These are phyloP conservation scores for Cymbopogon citratus DNA, from an alignment of 176 grass and related monocot genomes.

Conservation along the genomic window DNA sequence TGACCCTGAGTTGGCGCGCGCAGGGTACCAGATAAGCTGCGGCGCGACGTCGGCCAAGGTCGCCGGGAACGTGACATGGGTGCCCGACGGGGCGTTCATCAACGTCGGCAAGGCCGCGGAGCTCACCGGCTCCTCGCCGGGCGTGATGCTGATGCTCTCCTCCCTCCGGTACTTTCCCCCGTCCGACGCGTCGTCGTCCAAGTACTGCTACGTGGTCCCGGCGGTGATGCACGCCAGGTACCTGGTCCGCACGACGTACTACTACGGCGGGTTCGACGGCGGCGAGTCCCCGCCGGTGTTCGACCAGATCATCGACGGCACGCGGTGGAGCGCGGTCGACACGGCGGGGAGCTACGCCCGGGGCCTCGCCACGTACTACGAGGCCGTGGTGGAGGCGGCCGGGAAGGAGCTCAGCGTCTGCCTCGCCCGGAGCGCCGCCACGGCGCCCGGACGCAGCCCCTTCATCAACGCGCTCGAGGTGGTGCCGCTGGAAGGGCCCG, in stretches of 20 bases:
- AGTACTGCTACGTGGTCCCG: constrained; percentile 75
- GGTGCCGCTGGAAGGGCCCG: constrained; percentile 46
- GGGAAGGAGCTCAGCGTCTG: constrained; percentile 61
- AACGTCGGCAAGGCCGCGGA: constrained; percentile 23
- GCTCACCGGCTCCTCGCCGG: not conserved
- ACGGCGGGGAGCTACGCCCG: constrained; percentile 44
- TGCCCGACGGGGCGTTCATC: constrained; percentile 49
- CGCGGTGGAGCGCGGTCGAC: constrained; percentile 69
- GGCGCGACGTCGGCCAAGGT: constrained; percentile 30
- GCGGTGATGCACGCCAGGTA: constrained; percentile 35
- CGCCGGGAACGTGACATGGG: constrained; percentile 46
- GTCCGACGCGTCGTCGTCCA: constrained; percentile 2
- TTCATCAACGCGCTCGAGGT: constrained; percentile 94
- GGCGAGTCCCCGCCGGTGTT: constrained; percentile 52
- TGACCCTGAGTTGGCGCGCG: not conserved
- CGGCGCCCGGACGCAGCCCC: constrained; percentile 43
- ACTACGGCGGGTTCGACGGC: constrained; percentile 79
- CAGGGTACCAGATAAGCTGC: constrained; percentile 70
- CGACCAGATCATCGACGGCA: constrained; percentile 76
- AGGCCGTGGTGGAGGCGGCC: constrained; percentile 40
- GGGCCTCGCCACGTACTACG: constrained; percentile 68
- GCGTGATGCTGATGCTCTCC: constrained; percentile 34
- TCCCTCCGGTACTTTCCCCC: constrained; percentile 79
- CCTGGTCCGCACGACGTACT: constrained; percentile 75
- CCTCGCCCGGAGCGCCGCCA: constrained; percentile 54